phyloP scores from a whole-genome alignment of 2,329 filamentous ascomycete genomes.

The Hirsutella rhossiliensis region DNA sequence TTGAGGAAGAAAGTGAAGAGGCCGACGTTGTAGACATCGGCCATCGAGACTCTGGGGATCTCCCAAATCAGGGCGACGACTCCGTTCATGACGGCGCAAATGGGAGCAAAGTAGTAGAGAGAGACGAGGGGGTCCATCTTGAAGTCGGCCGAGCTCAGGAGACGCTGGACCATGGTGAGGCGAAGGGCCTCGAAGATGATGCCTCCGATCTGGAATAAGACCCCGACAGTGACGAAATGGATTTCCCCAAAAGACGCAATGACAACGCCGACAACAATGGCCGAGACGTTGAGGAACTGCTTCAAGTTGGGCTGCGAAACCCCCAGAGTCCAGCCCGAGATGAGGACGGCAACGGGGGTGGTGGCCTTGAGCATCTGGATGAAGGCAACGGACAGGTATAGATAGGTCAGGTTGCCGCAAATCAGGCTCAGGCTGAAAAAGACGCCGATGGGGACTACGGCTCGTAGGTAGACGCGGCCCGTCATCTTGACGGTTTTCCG shows the following conservation, averaged over 20 bases:
- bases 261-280: constrained; percentile 89
- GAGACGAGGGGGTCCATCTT: constrained; percentile 89
- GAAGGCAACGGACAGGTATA: constrained; percentile 91
- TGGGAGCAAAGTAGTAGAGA: constrained; percentile 80
- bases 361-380: constrained; percentile 99
- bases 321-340: constrained; percentile 81
- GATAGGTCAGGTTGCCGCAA: constrained; percentile 89
- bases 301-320: constrained; percentile 74
- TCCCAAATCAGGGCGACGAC: constrained; percentile 63
- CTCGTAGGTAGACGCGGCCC: constrained; percentile 79
- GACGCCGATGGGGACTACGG: constrained; percentile 87
- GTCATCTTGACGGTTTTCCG: constrained; percentile 98
- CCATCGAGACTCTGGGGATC: constrained; percentile 55
- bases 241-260: constrained; percentile 95
- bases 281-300: constrained; percentile 82
- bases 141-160: constrained; percentile 72
- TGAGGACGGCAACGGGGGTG: constrained; percentile 82
- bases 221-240: constrained; percentile 72
- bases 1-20: constrained; percentile 62
- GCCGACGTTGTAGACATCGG: constrained; percentile 62
- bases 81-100: constrained; percentile 74
- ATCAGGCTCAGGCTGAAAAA: constrained; percentile 96
- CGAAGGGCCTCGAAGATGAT: constrained; percentile 74
- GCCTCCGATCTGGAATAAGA: constrained; percentile 67
- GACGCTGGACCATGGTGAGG: constrained; percentile 72